phyloP scores from a whole-genome alignment of 2,329 filamentous ascomycete genomes.

The Falciphora oryzae region DNA sequence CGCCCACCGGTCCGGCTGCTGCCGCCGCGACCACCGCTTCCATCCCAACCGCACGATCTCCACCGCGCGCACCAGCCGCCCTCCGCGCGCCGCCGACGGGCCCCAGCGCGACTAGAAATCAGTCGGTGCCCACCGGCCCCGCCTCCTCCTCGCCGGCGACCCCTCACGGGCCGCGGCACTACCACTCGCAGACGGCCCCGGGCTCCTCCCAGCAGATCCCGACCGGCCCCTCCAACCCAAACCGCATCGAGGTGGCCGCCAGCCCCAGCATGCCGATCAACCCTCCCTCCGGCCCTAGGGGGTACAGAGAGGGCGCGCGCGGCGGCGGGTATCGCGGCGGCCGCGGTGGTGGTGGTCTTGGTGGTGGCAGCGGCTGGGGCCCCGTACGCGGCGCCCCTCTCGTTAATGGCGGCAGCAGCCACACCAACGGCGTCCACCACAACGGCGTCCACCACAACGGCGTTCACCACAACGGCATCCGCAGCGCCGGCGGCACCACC shows the following conservation, averaged over 20 bases:
- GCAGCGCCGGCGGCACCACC: not conserved
- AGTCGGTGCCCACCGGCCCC: slow-evolving; percentile 26
- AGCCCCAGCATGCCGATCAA: slow-evolving; percentile 30
- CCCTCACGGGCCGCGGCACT: slow-evolving; percentile 21
- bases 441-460: not conserved
- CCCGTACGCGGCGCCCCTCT: slow-evolving; percentile 3
- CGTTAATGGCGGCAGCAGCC: not conserved
- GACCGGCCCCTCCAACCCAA: slow-evolving; percentile 21
- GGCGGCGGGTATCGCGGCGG: slow-evolving; percentile 40
- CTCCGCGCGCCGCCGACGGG: slow-evolving; percentile 45
- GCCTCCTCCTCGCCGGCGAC: slow-evolving; percentile 25
- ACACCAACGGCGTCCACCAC: not conserved
- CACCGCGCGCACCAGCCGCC: slow-evolving; percentile 50
- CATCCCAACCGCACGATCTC: slow-evolving; percentile 30
- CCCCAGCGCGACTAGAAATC: slow-evolving; percentile 32
- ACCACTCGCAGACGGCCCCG: slow-evolving; percentile 16
- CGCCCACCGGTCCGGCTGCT: slow-evolving; percentile 15
- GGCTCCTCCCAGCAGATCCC: slow-evolving; percentile 30
- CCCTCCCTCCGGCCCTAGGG: slow-evolving; percentile 49
- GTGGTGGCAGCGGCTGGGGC: slow-evolving; percentile 26
- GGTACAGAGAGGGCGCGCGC: slow-evolving; percentile 41
- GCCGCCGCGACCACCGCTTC: slow-evolving; percentile 22
- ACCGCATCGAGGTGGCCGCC: slow-evolving; percentile 34
- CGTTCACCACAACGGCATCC: not conserved
- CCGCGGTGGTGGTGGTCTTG: slow-evolving; percentile 30